A percentile compares a stretch with the other conserved stretches of the same genome.
Evolutionary conservation across 139 green algal genomes (phyloP).

Genomic region (Chlamydomonas sp.): DNA sequence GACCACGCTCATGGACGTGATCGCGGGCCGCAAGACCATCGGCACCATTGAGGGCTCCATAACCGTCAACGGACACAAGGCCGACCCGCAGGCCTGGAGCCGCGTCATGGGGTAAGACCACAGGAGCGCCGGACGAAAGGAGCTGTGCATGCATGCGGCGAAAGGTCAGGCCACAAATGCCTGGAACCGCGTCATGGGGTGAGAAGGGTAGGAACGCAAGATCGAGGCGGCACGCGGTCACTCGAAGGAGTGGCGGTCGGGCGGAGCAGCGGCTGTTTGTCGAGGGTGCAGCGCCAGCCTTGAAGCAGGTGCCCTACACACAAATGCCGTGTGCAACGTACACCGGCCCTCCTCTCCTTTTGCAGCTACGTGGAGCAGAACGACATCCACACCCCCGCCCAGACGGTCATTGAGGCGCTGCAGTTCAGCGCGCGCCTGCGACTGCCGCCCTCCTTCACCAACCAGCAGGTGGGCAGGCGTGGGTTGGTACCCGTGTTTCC

Average conservation of each 20-base stretch:
- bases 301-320: no score
- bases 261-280: no score
- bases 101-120: constrained; percentile 48
- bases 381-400: constrained; percentile 54
- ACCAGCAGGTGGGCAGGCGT: constrained; percentile 12
- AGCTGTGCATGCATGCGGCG: no score
- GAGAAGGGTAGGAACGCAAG: no score
- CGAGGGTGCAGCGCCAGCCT: no score
- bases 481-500: neutral
- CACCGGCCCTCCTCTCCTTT: neutral
- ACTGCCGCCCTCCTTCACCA: constrained; percentile 28
- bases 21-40: constrained; percentile 79
- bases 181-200: no score
- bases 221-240: no score
- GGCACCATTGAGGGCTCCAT: constrained; percentile 74
- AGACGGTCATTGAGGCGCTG: constrained; percentile 80
- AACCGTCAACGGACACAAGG: constrained; percentile 62
- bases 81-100: constrained; percentile 71
- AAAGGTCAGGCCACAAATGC: no score
- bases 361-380: constrained; percentile 45
- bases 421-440: constrained; percentile 70
- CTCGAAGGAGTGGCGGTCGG: no score
- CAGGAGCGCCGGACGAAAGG: no score
- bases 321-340: no score
- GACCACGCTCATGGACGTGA: constrained; percentile 84